Base-by-base conservation (phyloP, 352 stramenopile genomes). In the Halophytophthora polymorphica region DNA sequence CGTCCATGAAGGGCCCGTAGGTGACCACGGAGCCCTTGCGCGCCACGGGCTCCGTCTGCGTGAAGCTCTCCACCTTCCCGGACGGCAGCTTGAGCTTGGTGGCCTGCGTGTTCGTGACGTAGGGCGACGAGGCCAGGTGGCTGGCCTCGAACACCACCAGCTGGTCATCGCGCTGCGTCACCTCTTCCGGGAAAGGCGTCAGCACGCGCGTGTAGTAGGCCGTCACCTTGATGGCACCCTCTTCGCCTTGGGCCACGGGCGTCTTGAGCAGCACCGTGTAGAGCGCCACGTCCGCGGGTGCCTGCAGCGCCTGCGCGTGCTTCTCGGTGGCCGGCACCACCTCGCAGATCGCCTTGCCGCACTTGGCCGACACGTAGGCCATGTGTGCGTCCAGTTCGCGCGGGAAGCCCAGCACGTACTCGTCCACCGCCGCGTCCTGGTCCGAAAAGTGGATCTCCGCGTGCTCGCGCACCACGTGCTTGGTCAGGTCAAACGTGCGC, bases 1-100 rank as follows among this genome's bases (percentile, higher is more conserved):
- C 71, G 52, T 92, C 58, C n/a, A 54, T 56, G 64, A 89, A 96
- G 19, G 86, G 84, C 41, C 86, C 86, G 44, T 90, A 90, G 6
- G 78, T 86, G 56, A 95, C 67, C 38, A 64, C 63, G 5, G 78
- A 78, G n/a, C 83, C 86, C 58, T 93, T 90, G 36, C 79, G 80
- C 23, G 64, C 45, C 25, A 86, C 70, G 3, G 84, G 84, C 36
- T 73, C 52, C 10, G 87, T 51, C 23, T 77, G 50, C 47, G 65
- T 77, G 53, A 90, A 83, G 45, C 66, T 83, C 60, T 96, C 84
- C 25, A 96, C 70, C 33, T 71, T 72, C 17, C 70, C 66, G 19
- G 77, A 85, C 2, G 86, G 78, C 52, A 96, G 62, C 57, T 96
- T 96, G 13, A 96, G 59, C 59, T 88, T 91, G 36, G 84, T 92